A percentile compares a stretch with the other conserved stretches of the same genome.
Conservation (phyloP, 306 rosid species). For the Carpinus fangiana region DNA sequence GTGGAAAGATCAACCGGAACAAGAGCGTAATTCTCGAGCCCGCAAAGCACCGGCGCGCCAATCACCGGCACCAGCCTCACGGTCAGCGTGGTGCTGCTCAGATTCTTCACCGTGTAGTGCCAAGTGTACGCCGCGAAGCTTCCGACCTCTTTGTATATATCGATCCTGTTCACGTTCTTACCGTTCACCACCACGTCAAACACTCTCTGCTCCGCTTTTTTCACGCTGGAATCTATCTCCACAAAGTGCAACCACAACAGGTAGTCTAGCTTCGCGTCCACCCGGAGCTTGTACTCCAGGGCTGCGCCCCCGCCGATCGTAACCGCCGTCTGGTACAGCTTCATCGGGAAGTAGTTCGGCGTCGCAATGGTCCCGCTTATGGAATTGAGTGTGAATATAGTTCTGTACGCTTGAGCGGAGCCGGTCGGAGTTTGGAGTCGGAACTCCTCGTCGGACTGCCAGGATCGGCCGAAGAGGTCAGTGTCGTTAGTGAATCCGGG, state of each 20-base stretch:
- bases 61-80: conserved; percentile 65
- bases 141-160: conserved; percentile 70
- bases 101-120: conserved; percentile 67
- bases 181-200: conserved; percentile 68
- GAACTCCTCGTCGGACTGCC: conserved; percentile 65
- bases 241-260: conserved; percentile 88
- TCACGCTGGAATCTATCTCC: conserved; percentile 68
- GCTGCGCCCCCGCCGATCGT: conserved; percentile 34
- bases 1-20: conserved; percentile 84
- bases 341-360: conserved; percentile 79
- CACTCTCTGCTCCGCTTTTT: conserved; percentile 65
- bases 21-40: conserved; percentile 88
- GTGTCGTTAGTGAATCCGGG: conserved; percentile 76
- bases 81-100: conserved; percentile 57
- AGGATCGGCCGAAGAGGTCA: conserved; percentile 77
- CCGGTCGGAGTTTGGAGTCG: conserved; percentile 11
- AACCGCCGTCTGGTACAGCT: conserved; percentile 68
- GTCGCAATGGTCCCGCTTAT: conserved; percentile 51
- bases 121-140: conserved; percentile 69
- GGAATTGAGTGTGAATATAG: conserved; percentile 40
- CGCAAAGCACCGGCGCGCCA: conserved; percentile 70
- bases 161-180: conserved; percentile 59
- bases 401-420: neutral
- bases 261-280: conserved; percentile 92
- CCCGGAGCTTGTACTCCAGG: conserved; percentile 59